Evolutionary conservation across 1,284 basidiomycete genomes (phyloP), one percentile per base, ranked within the genome.

Genomic region (Vanrija sp.): DNA sequence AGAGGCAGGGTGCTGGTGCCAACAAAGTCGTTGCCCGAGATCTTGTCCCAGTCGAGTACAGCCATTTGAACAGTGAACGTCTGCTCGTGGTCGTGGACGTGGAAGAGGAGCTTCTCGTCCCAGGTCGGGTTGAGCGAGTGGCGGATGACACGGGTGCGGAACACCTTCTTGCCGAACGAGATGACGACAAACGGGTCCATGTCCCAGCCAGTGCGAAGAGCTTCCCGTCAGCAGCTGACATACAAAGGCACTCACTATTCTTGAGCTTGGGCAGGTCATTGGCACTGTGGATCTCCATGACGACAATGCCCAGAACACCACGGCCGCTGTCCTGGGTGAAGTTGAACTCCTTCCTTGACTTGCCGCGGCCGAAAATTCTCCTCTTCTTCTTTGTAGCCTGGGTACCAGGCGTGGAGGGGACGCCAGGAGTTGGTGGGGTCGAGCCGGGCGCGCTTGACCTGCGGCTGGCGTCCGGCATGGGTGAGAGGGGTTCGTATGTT

Each of bases 121-220:
- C 94, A 98, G 0, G 82, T 80, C 0, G 95, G 95, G 70, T 90
- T 92, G 57, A 92, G 83, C 14, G 85, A 87, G 71, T 94, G 90
- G 10, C 90, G 83, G 57, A 93, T 87, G 24, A 93, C 86, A 43
- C 91, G 85, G 0, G 93, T 97, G 4, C 94, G 83, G 78, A 97
- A 98, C 10, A 98, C 89, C 75, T 97, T 97, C 77, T 95, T 94
- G 36, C 93, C 89, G 63, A 98, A 98, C 3, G 90, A 93, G 61
- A 94, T 84, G 61, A 98, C 92, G 15, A 92, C 88, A 67, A 97
- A 98, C 0, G 93, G 93, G 66, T 98, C 93, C 93, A 98, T 98
- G 69, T 98, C 94, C 47, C 67, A 74, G 6, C 67, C 65, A 18
- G 73, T 61, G 19, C 67, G 63, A 10, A 76, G 52, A 10, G 73